phyloP scores from a whole-genome alignment of 768 basidiomycete genomes.

The Gloeophyllum trabeum region DNA sequence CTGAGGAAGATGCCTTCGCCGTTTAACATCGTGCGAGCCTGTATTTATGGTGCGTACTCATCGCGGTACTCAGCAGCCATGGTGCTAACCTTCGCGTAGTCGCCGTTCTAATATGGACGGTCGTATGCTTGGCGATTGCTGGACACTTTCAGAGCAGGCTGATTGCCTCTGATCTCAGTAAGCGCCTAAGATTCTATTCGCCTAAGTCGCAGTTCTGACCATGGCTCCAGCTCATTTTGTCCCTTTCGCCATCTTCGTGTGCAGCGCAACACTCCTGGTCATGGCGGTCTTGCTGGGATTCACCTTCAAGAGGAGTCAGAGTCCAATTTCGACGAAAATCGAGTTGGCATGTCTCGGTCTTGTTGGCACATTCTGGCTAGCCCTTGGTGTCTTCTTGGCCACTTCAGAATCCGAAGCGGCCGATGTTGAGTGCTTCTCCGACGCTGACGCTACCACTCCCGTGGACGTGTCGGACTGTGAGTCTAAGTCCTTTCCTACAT shows the following conservation, averaged over 20 bases:
- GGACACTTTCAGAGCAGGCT: slow-evolving; percentile 66
- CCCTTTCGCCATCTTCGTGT: slow-evolving; percentile 78
- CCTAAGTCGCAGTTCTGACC: neutral
- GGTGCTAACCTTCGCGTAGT: slow-evolving; percentile 24
- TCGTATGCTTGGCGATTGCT: slow-evolving; percentile 72
- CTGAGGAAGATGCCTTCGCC: slow-evolving; percentile 47
- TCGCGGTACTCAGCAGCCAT: neutral
- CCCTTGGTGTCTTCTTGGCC: slow-evolving; percentile 61
- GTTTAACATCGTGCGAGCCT: slow-evolving; percentile 59
- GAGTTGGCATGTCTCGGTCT: slow-evolving; percentile 66
- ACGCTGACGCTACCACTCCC: slow-evolving; percentile 34
- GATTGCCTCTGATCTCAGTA: slow-evolving; percentile 73
- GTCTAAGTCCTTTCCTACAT: slow-evolving; percentile 16
- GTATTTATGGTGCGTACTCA: slow-evolving; percentile 48
- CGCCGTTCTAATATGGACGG: slow-evolving; percentile 59
- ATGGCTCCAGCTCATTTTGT: slow-evolving; percentile 63
- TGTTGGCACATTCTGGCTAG: slow-evolving; percentile 76
- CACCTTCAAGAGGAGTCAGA: slow-evolving; percentile 51
- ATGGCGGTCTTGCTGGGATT: slow-evolving; percentile 58
- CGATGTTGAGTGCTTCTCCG: slow-evolving; percentile 73
- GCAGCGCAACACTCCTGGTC: slow-evolving; percentile 56
- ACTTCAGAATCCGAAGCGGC: slow-evolving; percentile 71
- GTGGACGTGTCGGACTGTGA: slow-evolving; percentile 57
- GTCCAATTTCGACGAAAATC: slow-evolving; percentile 70
- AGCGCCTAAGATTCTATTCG: slow-evolving; percentile 16